These are phyloP conservation scores for Begonia fuchsioides DNA, from an alignment of 306 rosid genomes.

Conservation along the genomic window DNA sequence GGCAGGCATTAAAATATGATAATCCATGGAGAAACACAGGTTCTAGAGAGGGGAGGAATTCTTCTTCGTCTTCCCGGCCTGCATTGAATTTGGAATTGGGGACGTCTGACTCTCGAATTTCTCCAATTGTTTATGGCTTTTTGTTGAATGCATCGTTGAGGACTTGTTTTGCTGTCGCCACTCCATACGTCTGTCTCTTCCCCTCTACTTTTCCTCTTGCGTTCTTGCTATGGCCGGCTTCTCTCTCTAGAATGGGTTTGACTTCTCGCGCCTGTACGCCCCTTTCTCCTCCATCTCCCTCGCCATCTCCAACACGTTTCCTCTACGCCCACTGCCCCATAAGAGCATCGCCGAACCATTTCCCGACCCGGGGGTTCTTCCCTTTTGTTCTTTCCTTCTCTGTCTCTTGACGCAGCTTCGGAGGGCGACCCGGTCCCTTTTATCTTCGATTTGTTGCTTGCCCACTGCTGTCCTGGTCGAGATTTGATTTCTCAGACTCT, in stretches of 20 bases:
- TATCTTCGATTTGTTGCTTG: not conserved
- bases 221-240: conserved; percentile 7
- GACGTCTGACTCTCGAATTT: too few species aligned
- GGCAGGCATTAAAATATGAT: too few species aligned
- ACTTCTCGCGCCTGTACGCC: conserved; percentile 14
- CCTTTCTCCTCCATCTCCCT: not conserved
- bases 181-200: conserved; percentile 17
- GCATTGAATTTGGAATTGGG: too few species aligned
- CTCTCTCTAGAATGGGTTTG: conserved; percentile 28
- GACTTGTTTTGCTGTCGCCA: too few species aligned
- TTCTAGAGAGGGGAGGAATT: too few species aligned
- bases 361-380: conserved; percentile 4
- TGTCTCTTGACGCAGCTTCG: conserved; percentile 7
- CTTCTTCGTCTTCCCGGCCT: too few species aligned
- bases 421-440: not conserved
- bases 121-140: too few species aligned
- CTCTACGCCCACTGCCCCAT: conserved; percentile 9
- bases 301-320: conserved; percentile 16
- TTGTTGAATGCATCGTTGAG: too few species aligned
- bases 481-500: not conserved
- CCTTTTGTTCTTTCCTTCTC: not conserved
- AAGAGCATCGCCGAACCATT: not conserved
- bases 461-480: conserved; percentile 5
- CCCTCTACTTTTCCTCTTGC: conserved; percentile 18
- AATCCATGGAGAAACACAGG: too few species aligned